Percentiles rank a stretch among this genome's conserved stretches.
Conservation (phyloP, 495 filamentous ascomycete genomes). For the Penicillium odoratum region DNA sequence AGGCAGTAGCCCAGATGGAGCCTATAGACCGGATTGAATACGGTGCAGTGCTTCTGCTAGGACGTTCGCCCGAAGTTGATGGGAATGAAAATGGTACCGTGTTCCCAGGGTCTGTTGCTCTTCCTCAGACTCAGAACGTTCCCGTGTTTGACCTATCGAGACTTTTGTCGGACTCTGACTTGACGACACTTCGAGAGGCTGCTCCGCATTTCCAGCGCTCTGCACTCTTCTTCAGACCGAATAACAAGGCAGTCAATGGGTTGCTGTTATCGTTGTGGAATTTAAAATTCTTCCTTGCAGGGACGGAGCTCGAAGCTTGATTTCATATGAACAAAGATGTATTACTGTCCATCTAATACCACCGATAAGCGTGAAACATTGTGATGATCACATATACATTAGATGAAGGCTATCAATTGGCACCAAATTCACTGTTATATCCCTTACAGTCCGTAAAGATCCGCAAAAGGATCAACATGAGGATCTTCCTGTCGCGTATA, state of each 20-base stretch:
- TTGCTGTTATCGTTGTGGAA: slow-evolving; percentile 66
- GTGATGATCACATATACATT: background rate
- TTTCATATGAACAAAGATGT: background rate
- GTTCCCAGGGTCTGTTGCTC: slow-evolving; percentile 26
- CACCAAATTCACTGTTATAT: background rate
- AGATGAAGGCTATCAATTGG: background rate
- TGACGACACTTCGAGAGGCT: slow-evolving; percentile 29
- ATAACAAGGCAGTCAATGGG: slow-evolving; percentile 38
- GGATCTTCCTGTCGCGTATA: slow-evolving; percentile 21
- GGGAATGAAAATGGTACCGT: background rate
- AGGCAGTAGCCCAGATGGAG: slow-evolving; percentile 26
- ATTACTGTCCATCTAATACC: no score
- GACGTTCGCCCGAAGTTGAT: background rate
- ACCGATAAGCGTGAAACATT: background rate
- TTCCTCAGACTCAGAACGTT: slow-evolving; percentile 34
- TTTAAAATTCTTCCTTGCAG: slow-evolving; percentile 58
- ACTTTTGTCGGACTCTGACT: slow-evolving; percentile 36
- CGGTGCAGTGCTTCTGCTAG: slow-evolving; percentile 34
- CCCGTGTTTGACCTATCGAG: slow-evolving; percentile 46
- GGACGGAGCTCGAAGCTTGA: slow-evolving; percentile 2
- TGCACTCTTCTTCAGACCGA: slow-evolving; percentile 41
- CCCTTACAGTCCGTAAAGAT: slow-evolving; percentile 14
- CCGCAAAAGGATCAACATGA: slow-evolving; percentile 24
- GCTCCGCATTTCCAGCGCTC: slow-evolving; percentile 24
- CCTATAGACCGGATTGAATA: slow-evolving; percentile 29